These are phyloP conservation scores for Alternaria solani DNA, from an alignment of 2,329 filamentous ascomycete species.

Conservation along the genomic window DNA sequence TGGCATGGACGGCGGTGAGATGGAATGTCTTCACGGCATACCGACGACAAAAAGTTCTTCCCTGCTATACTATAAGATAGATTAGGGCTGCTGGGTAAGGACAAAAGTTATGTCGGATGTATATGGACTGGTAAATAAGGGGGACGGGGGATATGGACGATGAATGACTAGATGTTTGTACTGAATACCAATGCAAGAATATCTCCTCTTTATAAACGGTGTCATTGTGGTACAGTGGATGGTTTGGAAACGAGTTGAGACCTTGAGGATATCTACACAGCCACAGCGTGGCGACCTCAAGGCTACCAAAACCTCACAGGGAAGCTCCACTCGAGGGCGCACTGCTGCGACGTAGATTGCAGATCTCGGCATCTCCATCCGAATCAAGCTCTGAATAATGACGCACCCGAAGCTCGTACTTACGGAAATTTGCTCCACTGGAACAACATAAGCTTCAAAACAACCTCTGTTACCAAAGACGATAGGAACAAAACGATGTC, in stretches of 20 bases:
- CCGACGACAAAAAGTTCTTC: not conserved
- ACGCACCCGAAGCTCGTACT: not conserved
- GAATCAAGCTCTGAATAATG: not conserved
- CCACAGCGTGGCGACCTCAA: not conserved
- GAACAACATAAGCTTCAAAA: not conserved
- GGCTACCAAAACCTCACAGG: not conserved
- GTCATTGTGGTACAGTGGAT: not conserved
- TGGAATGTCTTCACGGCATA: not conserved
- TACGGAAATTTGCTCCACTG: not conserved
- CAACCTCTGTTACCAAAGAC: not conserved
- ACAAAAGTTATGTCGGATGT: slow-evolving; percentile 1
- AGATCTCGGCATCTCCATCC: not conserved
- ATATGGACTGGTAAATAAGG: not conserved
- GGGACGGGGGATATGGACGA: not conserved
- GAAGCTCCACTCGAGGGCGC: not conserved
- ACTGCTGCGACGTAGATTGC: not conserved
- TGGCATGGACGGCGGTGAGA: not conserved
- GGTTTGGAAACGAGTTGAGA: not conserved
- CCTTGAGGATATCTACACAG: not conserved
- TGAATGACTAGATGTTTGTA: slow-evolving; percentile 13
- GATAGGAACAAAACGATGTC: not conserved
- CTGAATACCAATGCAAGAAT: slow-evolving; percentile 18
- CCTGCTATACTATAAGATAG: not conserved
- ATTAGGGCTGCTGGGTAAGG: slow-evolving; percentile 1
- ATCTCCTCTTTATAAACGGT: slow-evolving; percentile 14